A percentile compares a stretch with the other conserved stretches of the same genome.
Conservation (phyloP, 2,329 filamentous ascomycete species). For the Aspergillus fischeri region DNA sequence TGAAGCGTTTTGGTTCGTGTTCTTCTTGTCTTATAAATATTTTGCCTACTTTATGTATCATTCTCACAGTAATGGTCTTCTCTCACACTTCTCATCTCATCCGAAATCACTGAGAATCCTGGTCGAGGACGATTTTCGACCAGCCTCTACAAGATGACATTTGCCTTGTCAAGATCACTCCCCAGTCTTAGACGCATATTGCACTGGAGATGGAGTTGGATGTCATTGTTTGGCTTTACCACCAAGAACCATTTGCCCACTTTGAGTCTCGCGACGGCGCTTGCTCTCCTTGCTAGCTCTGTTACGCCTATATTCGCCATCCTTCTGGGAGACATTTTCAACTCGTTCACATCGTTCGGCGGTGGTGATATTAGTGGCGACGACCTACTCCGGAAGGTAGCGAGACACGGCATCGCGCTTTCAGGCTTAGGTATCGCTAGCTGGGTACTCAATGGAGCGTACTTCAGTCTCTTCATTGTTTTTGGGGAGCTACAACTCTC, state of each 20-base stretch:
- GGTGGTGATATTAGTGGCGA: constrained; percentile 47
- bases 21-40: neutral
- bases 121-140: neutral
- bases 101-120: neutral
- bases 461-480: constrained; percentile 66
- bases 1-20: neutral
- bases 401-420: constrained; percentile 60
- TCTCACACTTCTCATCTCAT: neutral
- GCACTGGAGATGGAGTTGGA: constrained; percentile 38
- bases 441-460: constrained; percentile 64
- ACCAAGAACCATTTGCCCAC: constrained; percentile 55
- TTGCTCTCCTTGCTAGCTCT: constrained; percentile 58
- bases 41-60: neutral
- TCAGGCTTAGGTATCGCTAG: constrained; percentile 59
- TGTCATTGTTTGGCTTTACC: constrained; percentile 68
- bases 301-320: constrained; percentile 64
- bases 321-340: constrained; percentile 71
- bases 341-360: constrained; percentile 64
- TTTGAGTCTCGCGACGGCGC: constrained; percentile 52
- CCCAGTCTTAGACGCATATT: neutral
- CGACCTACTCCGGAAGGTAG: constrained; percentile 54
- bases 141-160: constrained; percentile 1
- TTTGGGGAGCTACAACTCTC: constrained; percentile 80
- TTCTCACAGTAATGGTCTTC: neutral
- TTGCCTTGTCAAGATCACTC: neutral